Base-by-base conservation (phyloP, 2,329 filamentous ascomycete species). In the Neocatenulostroma microsporum region DNA sequence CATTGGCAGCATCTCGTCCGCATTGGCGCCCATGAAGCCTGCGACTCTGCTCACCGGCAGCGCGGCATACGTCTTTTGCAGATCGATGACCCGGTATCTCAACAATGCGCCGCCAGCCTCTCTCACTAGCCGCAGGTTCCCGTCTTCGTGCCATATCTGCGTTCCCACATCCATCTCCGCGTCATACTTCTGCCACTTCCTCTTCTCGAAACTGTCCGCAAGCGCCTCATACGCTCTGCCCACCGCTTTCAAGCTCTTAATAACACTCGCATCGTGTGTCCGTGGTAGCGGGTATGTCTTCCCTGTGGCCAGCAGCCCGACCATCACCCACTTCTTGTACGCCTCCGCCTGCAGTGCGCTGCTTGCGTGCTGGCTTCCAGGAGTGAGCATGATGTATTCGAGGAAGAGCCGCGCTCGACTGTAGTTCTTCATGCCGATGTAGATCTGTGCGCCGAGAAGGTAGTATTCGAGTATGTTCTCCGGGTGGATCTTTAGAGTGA, bases 291-390 rank as follows among this genome's bases (percentile, higher is more conserved):
- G 38, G 49, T 64, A 58, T 49, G 74, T 66, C 50, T 69, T 74
- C 47, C 87, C 88, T 36, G 78, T 66, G 5, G 75, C 69, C 13
- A 98, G 66, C 37, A 95, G 69, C 36, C 78, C 77, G 8, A 87
- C 72, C 12, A 98, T 65, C 7, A 93, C 57, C 83, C 86, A 95
- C 61, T 89, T 93, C 64, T 89, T 93, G 68, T 94, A 89, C 5
- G 85, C 84, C 47, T 94, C 86, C 3, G 83, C 69, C 82, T 91
- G 91, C 34, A 93, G 71, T 13, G 51, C 41, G 56, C 78, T 80
- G 59, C 81, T 89, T 10, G 77, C 69, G 23, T 76, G 70, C 21
- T 70, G 66, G 14, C 78, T 79, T 0, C 71, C 68, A 1, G 87
- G 84, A 39, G 80, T 78, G 3, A 79, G 74, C 23, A 94, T 54